Conservation (phyloP, 164 flowering plant genomes). For the Protea cynaroides region DNA sequence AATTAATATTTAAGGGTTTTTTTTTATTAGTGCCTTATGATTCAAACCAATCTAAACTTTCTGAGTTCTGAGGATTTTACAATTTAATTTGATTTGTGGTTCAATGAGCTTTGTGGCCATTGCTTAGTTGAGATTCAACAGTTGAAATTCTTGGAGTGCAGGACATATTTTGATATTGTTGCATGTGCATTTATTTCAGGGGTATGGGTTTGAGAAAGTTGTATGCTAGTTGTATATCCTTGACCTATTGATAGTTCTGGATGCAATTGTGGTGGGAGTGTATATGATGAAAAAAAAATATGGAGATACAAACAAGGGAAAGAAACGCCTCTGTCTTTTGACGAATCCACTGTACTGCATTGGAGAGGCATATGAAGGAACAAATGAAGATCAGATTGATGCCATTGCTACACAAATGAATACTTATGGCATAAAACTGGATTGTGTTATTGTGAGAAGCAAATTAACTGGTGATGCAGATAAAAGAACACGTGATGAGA, state of each 20-base stretch:
- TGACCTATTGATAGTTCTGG: constrained; percentile 69
- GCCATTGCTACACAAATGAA: constrained; percentile 68
- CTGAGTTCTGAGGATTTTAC: too few relatives aligned
- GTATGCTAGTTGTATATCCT: constrained; percentile 24
- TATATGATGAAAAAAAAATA: constrained; percentile 90
- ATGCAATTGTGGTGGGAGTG: constrained; percentile 93
- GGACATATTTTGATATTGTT: too few relatives aligned
- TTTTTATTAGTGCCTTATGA: too few relatives aligned
- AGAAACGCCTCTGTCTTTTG: constrained; percentile 82
- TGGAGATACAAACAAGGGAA: constrained; percentile 76
- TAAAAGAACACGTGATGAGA: constrained; percentile 49
- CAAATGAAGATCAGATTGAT: constrained; percentile 80
- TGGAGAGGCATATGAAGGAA: constrained; percentile 82
- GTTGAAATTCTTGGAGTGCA: too few relatives aligned
- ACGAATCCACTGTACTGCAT: constrained; percentile 60
- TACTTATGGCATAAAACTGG: constrained; percentile 73
- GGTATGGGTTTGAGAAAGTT: not conserved
- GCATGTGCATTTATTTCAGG: too few relatives aligned
- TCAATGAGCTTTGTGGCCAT: too few relatives aligned
- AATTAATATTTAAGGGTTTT: too few relatives aligned
- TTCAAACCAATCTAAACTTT: too few relatives aligned
- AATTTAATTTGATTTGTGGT: too few relatives aligned
- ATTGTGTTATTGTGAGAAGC: constrained; percentile 62
- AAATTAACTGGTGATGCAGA: constrained; percentile 29
- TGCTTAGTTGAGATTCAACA: too few relatives aligned